Evolutionary conservation across 345 rosid species (phyloP), one percentile per base, ranked within the genome.

Genomic region (Eutrema yunnanense): DNA sequence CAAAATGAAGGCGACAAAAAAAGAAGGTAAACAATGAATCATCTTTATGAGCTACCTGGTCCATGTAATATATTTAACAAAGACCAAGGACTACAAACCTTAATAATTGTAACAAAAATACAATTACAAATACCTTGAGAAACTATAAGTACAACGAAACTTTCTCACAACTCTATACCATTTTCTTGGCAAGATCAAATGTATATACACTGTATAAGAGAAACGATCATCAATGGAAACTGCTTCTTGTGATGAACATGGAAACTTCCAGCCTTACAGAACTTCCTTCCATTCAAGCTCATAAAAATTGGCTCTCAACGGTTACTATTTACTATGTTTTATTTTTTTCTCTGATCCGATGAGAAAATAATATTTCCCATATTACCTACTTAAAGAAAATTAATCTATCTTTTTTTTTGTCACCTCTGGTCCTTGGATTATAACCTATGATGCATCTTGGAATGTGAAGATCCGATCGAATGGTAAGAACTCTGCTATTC

Each of bases 401-500:
- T 52, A 52, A 52, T 51, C 57, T 27, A 5, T 29, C 8, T 27
- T 19, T 19, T 48, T 52, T 14, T 22, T 29, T 34, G 47, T 29
- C 48, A 2, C 9, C 33, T 51, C 19, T 50, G 11, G 4, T 56
- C 4, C 19, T 56, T 62, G 65, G 71, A 19, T 29, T 29, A 29
- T 29, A 29, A 29, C 32, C 32, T 29, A 29, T 4, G 3, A 2
- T 50, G 38, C 67, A 38, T 63, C 49, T 65, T 71, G 53, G 60
- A 48, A 64, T 42, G 4, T 58, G 42, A 52, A 52, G 58, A 61
- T 65, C 71, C 73, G 66, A 16, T 19, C 22, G 22, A 71, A 44
- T 54, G 77, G 72, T 77, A 50, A 38, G 26, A 44, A 34, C 33
- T 55, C 65, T 55, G 14, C 30, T 30, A 38, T 3, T 5, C 3